Evolutionary conservation across 2,329 filamentous ascomycete genomes (phyloP), one percentile per base, ranked within the genome.

Genomic region (Colletotrichum brevisporum): DNA sequence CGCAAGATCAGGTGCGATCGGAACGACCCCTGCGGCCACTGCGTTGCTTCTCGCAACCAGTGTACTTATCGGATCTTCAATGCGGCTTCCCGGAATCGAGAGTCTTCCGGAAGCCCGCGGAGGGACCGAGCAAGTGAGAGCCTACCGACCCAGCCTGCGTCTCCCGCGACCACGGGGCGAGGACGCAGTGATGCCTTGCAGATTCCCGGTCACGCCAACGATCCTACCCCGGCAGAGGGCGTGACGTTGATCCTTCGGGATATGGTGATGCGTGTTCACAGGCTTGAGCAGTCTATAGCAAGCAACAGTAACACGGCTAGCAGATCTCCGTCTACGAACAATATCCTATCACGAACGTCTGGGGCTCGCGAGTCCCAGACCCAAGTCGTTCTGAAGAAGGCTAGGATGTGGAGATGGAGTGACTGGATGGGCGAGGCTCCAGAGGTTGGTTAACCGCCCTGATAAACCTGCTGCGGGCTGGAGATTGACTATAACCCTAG

Each of bases 1-100:
- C 79, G 82, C 45, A 85, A 85, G 73, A 79, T 84, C 74, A 83
- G 82, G 60, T 85, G 83, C 67, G 80, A 84, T 67, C 75, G 82
- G 1, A 78, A 75, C n/a, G 73, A 78, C 18, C 83, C 83, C 4
- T 85, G 82, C 69, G 64, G 71, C 15, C 79, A 79, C 68, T 84
- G 81, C 71, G 73, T 76, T 16, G 73, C 75, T 1, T 74, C 75
- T 18, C 76, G 75, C 51, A 71, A 73, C 52, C 72, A 71, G 5
- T 84, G 82, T 62, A 74, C 68, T 16, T 83, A 74, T 65, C 74
- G 43, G 31, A 69, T 71, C 62, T 41, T 41, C 53, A 62, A 71
- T 55, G 18, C 16, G 21, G 31, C 13, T 9, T 13, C 16, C 39
- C 52, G 13, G n/a, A 10, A 54, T 13, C 51, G 21, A 12, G 10